phyloP scores from a whole-genome alignment of 2,329 filamentous ascomycete species.

The Tympanopsis confertula region DNA sequence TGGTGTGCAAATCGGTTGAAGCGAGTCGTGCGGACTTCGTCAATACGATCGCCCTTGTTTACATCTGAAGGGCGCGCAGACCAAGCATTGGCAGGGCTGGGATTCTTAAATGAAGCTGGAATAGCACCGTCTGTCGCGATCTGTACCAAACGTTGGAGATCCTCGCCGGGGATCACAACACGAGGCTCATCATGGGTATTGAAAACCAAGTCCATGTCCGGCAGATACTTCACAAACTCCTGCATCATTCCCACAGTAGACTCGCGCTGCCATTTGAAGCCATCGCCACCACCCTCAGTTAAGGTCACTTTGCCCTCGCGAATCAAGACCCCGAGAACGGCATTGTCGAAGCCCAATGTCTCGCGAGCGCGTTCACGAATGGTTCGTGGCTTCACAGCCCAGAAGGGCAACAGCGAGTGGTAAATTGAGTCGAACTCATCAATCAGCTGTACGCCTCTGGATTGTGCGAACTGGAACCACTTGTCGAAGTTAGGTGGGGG shows the following conservation, averaged over 20 bases:
- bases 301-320: conserved; percentile 14
- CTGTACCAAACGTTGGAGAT: conserved; percentile 4
- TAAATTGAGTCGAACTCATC: conserved; percentile 63
- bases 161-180: conserved; percentile 29
- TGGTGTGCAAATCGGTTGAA: conserved; percentile 89
- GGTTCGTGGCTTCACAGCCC: conserved; percentile 48
- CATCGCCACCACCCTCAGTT: conserved; percentile 16
- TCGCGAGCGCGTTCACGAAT: conserved; percentile 38
- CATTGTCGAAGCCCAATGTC: conserved; percentile 13
- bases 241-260: conserved; percentile 22
- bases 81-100: neutral
- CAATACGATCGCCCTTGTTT: conserved; percentile 1
- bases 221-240: conserved; percentile 29
- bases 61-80: neutral
- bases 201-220: conserved; percentile 40
- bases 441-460: conserved; percentile 48
- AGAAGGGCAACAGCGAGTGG: conserved; percentile 55
- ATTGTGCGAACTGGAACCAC: conserved; percentile 58
- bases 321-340: conserved; percentile 20
- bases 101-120: neutral
- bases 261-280: conserved; percentile 23
- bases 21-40: conserved; percentile 35
- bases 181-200: conserved; percentile 37
- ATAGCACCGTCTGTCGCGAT: neutral
- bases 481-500: conserved; percentile 66